Percentiles rank a stretch among this genome's conserved stretches.
phyloP scores from a whole-genome alignment of 2,329 filamentous ascomycete genomes.

The Phoma sp. region DNA sequence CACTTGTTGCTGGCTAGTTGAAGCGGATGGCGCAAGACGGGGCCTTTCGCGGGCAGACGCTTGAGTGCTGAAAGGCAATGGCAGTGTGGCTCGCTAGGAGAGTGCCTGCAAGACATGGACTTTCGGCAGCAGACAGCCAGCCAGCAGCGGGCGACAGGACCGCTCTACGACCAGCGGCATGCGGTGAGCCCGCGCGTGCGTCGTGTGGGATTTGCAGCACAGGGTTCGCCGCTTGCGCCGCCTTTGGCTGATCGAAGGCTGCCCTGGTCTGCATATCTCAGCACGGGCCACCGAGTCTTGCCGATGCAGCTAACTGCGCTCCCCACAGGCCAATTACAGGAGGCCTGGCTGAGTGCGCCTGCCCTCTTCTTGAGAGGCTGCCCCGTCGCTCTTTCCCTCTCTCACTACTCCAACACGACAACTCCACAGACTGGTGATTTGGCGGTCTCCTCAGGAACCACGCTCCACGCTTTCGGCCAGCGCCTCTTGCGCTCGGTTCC shows the following conservation, averaged over 20 bases:
- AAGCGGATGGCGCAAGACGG: constrained; percentile 16
- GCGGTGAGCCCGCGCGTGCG: constrained; percentile 15
- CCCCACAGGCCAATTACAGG: constrained; percentile 31
- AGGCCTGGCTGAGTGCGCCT: constrained; percentile 30
- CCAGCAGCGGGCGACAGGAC: constrained; percentile 12
- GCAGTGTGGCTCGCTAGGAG: constrained; percentile 13
- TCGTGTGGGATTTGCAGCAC: constrained; percentile 9
- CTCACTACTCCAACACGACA: constrained; percentile 37
- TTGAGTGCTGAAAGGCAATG: constrained; percentile 1
- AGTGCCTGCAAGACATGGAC: constrained; percentile 1
- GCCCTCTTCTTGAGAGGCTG: constrained; percentile 29
- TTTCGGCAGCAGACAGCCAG: constrained; percentile 7
- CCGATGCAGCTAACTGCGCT: constrained; percentile 4
- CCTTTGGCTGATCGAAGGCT: constrained; percentile 13
- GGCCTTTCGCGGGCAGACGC: constrained; percentile 15
- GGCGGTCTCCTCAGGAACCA: constrained; percentile 44
- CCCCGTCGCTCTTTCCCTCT: constrained; percentile 34
- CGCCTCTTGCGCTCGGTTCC: constrained; percentile 51
- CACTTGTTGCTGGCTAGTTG: constrained; percentile 9
- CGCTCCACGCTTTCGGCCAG: constrained; percentile 51
- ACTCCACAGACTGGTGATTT: constrained; percentile 43
- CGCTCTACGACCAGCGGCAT: constrained; percentile 4
- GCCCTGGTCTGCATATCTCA: constrained; percentile 2
- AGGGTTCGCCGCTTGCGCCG: constrained; percentile 11
- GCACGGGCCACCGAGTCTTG: constrained; percentile 1